Percentiles rank a stretch among this genome's conserved stretches.
Evolutionary conservation across 2,329 filamentous ascomycete genomes (phyloP).

Genomic region (Cercospora sojina): DNA sequence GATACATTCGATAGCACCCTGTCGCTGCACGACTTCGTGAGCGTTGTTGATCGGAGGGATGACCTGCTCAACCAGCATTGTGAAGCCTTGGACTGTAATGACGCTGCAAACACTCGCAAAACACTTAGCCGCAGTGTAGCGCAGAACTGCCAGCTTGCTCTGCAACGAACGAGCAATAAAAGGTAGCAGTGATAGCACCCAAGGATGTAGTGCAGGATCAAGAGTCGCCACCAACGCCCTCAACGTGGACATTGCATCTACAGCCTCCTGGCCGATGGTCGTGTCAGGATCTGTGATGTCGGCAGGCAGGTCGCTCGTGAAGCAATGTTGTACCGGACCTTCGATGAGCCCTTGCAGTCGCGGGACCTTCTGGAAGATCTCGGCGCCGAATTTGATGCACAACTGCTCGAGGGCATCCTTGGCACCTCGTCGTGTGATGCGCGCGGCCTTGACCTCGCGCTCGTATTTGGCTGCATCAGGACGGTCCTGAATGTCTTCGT

Average conservation of each 20-base stretch:
- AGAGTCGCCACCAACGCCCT: conserved; percentile 92
- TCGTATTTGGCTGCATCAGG: conserved; percentile 88
- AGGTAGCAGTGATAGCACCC: conserved; percentile 80
- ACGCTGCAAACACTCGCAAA: conserved; percentile 96
- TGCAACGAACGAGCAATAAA: conserved; percentile 84
- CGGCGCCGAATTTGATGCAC: conserved; percentile 71
- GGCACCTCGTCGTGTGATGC: conserved; percentile 86
- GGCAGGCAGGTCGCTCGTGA: conserved; percentile 65
- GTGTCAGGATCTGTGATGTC: conserved; percentile 72
- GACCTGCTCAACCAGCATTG: conserved; percentile 88
- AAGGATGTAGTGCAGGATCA: conserved; percentile 69
- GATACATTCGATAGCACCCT: conserved; percentile 91
- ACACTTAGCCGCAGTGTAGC: conserved; percentile 96
- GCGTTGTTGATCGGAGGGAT: conserved; percentile 89
- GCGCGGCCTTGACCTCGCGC: conserved; percentile 80
- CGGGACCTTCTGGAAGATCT: conserved; percentile 78
- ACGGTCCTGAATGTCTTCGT: conserved; percentile 92
- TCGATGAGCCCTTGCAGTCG: conserved; percentile 81
- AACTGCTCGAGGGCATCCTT: conserved; percentile 92
- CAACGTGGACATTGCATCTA: conserved; percentile 90
- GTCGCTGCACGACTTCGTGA: conserved; percentile 80
- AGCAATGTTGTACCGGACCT: conserved; percentile 71
- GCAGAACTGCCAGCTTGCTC: conserved; percentile 83
- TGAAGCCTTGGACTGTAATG: conserved; percentile 93
- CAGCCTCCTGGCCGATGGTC: conserved; percentile 82